Evolutionary conservation across 2,329 filamentous ascomycete species (phyloP).

Genomic region (Beauveria sp.): DNA sequence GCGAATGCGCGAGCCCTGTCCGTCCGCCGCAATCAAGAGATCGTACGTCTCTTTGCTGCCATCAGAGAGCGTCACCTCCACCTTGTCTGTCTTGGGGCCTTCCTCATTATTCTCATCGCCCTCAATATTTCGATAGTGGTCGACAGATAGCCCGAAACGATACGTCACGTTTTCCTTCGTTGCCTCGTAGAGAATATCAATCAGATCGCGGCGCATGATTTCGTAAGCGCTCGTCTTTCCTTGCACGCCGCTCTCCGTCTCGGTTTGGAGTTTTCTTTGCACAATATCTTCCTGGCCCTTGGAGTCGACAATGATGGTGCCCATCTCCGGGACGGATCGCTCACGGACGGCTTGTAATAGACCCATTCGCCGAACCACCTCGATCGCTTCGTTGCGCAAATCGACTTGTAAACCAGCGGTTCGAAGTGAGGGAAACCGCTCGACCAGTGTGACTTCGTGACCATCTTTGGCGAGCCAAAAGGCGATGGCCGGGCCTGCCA

Average conservation of each 20-base stretch:
- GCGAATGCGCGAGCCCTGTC: slow-evolving; percentile 23
- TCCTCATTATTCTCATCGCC: slow-evolving; percentile 16
- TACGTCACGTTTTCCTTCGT: slow-evolving; percentile 22
- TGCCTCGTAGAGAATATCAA: slow-evolving; percentile 38
- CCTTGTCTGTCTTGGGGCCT: slow-evolving; percentile 20
- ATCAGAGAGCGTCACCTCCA: slow-evolving; percentile 30
- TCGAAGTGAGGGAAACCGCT: slow-evolving; percentile 28
- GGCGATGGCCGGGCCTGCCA: slow-evolving; percentile 6
- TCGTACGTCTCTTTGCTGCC: slow-evolving; percentile 37
- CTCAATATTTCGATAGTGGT: slow-evolving; percentile 20
- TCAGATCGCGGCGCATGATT: slow-evolving; percentile 50
- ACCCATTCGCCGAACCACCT: slow-evolving; percentile 29
- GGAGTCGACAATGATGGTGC: slow-evolving; percentile 36
- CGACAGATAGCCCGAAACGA: slow-evolving; percentile 23
- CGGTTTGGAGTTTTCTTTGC: slow-evolving; percentile 22
- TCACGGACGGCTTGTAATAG: slow-evolving; percentile 26
- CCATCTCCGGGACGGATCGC: slow-evolving; percentile 38
- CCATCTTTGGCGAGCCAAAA: slow-evolving; percentile 9
- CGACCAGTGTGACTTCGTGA: slow-evolving; percentile 25
- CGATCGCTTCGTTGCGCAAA: slow-evolving; percentile 31
- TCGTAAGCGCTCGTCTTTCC: slow-evolving; percentile 46
- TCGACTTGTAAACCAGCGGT: slow-evolving; percentile 35
- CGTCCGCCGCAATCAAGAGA: slow-evolving; percentile 48
- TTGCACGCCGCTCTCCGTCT: slow-evolving; percentile 33
- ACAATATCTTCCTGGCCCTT: slow-evolving; percentile 20